Evolutionary conservation across 164 flowering plant genomes (phyloP).

Genomic region (Vitis rupestris): DNA sequence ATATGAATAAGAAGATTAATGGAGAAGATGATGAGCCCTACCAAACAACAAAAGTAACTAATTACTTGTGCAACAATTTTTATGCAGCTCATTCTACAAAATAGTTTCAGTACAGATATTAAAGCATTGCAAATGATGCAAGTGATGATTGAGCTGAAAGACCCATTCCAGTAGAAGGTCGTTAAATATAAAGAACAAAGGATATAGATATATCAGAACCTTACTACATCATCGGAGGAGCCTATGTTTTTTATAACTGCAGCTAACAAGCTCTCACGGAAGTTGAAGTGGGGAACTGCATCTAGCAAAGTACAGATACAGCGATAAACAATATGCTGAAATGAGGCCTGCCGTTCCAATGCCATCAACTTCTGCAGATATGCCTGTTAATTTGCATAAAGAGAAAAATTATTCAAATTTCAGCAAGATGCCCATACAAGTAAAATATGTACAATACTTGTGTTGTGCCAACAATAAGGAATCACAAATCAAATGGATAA

Average conservation of each 20-base stretch:
- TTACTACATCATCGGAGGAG: constrained; percentile 70
- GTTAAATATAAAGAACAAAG: background rate
- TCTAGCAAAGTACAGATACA: constrained; percentile 86
- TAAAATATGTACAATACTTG: too few relatives aligned
- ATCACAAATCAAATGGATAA: background rate
- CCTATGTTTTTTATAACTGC: constrained; percentile 62
- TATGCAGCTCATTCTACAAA: too few relatives aligned
- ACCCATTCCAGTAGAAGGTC: background rate
- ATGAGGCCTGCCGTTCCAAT: constrained; percentile 45
- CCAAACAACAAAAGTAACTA: too few relatives aligned
- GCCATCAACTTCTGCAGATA: constrained; percentile 75
- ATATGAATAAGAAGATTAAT: too few relatives aligned
- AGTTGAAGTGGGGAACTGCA: constrained; percentile 93
- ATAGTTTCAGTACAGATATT: background rate
- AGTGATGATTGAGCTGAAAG: background rate
- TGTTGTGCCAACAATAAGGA: background rate
- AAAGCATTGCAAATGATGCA: background rate
- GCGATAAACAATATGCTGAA: constrained; percentile 61
- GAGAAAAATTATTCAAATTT: background rate
- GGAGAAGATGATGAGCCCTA: too few relatives aligned
- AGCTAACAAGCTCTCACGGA: constrained; percentile 64
- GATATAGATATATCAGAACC: constrained; percentile 37
- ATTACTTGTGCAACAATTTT: too few relatives aligned
- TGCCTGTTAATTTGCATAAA: constrained; percentile 42
- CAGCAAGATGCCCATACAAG: background rate